phyloP scores from a whole-genome alignment of 2,329 filamentous ascomycete species.

The Atkinsonella hypoxylon region DNA sequence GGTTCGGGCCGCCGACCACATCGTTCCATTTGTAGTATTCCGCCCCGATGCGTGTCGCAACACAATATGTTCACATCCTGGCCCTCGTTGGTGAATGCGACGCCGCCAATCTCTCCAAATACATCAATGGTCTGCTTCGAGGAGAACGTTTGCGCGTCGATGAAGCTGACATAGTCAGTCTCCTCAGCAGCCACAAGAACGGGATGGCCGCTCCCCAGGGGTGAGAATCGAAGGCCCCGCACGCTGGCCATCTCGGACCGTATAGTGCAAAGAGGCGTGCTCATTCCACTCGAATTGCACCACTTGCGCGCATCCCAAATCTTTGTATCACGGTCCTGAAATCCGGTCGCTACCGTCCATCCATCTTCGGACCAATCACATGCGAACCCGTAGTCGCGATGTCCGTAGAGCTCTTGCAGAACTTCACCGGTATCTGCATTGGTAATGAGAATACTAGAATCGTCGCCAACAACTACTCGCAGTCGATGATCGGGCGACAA shows the following conservation, averaged over 20 bases:
- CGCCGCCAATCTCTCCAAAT: constrained; percentile 63
- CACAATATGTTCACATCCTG: constrained; percentile 57
- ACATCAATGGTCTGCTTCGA: constrained; percentile 61
- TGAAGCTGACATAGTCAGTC: constrained; percentile 59
- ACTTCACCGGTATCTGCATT: constrained; percentile 54
- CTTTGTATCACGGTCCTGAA: constrained; percentile 60
- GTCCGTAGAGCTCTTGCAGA: constrained; percentile 47
- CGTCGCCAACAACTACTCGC: constrained; percentile 62
- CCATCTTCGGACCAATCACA: constrained; percentile 73
- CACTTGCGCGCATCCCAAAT: constrained; percentile 69
- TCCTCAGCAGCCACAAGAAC: constrained; percentile 64
- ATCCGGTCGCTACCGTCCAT: constrained; percentile 63
- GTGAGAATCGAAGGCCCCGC: constrained; percentile 60
- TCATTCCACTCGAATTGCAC: constrained; percentile 38
- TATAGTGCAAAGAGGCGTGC: constrained; percentile 40
- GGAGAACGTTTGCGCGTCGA: constrained; percentile 52
- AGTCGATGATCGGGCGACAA: constrained; percentile 60
- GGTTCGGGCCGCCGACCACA: constrained; percentile 22
- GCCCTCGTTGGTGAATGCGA: constrained; percentile 55
- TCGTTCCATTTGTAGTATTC: constrained; percentile 49
- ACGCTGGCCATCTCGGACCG: constrained; percentile 56
- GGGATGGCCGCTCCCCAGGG: constrained; percentile 52
- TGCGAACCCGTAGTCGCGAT: constrained; percentile 61
- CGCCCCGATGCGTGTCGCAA: constrained; percentile 52
- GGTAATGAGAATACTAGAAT: constrained; percentile 51